Conservation (phyloP, 345 rosid species). For the Camelina laxa region DNA sequence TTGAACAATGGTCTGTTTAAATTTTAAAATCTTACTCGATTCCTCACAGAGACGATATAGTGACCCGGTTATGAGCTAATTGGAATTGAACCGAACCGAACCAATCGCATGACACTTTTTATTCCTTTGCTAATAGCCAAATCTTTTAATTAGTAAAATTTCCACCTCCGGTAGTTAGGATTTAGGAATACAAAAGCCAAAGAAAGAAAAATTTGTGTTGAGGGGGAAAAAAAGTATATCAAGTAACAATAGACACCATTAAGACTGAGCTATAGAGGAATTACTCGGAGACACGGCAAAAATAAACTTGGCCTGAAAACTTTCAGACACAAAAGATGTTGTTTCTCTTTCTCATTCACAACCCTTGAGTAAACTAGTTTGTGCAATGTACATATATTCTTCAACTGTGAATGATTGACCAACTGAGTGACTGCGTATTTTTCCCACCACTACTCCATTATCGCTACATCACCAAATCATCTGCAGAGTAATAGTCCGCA, state of each 20-base stretch:
- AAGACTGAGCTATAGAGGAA: not conserved
- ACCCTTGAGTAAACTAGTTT: conserved; percentile 31
- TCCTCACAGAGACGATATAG: not conserved
- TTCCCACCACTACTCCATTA: not conserved
- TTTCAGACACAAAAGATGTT: conserved; percentile 14
- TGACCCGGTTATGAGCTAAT: not conserved
- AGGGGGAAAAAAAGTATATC: not conserved
- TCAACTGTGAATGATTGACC: conserved; percentile 18
- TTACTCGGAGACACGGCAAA: conserved; percentile 34
- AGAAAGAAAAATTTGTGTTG: conserved; percentile 7
- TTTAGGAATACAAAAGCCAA: conserved; percentile 24
- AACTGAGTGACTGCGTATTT: conserved; percentile 15
- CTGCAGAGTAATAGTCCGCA: conserved; percentile 97
- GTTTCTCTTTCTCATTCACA: conserved; percentile 33
- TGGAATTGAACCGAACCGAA: conserved; percentile 12
- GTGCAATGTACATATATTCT: conserved; percentile 42
- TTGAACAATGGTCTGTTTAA: not conserved
- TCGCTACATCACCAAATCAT: conserved; percentile 80
- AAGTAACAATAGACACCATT: conserved; percentile 16
- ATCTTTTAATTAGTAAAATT: not conserved
- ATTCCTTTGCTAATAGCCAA: no score
- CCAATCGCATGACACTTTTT: not conserved
- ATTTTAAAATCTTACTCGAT: not conserved
- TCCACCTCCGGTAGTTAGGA: not conserved
- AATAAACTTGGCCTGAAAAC: conserved; percentile 37